Conservation (phyloP, 371 early-diverging fungal genomes). For the Apophysomyces elegans region DNA sequence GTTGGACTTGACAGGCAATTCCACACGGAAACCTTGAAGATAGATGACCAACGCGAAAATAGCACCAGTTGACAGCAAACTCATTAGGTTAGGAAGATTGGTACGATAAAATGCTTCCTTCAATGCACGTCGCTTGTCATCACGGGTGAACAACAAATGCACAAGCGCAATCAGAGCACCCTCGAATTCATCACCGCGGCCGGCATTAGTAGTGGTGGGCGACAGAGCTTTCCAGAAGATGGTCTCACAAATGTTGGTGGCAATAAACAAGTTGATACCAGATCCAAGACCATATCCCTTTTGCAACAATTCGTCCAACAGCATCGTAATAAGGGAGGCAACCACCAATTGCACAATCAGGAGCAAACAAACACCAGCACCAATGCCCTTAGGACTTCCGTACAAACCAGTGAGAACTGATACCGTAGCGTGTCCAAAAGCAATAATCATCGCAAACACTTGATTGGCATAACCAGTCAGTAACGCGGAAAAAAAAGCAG, state of each 20-base stretch:
- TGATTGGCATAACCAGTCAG: not conserved
- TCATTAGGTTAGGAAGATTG: slow-evolving; percentile 97
- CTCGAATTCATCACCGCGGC: slow-evolving; percentile 98
- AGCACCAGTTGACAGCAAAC: slow-evolving; percentile 87
- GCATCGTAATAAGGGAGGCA: slow-evolving; percentile 96
- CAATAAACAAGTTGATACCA: slow-evolving; percentile 99
- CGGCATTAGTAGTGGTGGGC: slow-evolving; percentile 96
- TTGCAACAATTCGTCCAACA: slow-evolving; percentile 99
- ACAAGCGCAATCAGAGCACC: slow-evolving; percentile 97
- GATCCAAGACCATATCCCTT: slow-evolving; percentile 99
- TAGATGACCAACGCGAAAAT: slow-evolving; percentile 98
- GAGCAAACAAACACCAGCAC: slow-evolving; percentile 91
- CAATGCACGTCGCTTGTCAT: slow-evolving; percentile 97
- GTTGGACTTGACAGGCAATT: slow-evolving; percentile 98
- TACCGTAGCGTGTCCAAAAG: slow-evolving; percentile 97
- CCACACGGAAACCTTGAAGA: slow-evolving; percentile 99
- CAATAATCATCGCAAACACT: slow-evolving; percentile 93
- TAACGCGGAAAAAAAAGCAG: not conserved
- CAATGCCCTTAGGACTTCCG: slow-evolving; percentile 95
- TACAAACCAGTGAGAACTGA: slow-evolving; percentile 99
- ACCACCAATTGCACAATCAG: slow-evolving; percentile 97
- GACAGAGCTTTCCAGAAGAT: slow-evolving; percentile 99
- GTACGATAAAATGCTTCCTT: slow-evolving; percentile 98
- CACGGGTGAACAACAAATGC: slow-evolving; percentile 94
- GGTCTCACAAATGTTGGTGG: slow-evolving; percentile 99